phyloP scores from a whole-genome alignment of 2,329 filamentous ascomycete species.

The Gnomoniopsis sp. region DNA sequence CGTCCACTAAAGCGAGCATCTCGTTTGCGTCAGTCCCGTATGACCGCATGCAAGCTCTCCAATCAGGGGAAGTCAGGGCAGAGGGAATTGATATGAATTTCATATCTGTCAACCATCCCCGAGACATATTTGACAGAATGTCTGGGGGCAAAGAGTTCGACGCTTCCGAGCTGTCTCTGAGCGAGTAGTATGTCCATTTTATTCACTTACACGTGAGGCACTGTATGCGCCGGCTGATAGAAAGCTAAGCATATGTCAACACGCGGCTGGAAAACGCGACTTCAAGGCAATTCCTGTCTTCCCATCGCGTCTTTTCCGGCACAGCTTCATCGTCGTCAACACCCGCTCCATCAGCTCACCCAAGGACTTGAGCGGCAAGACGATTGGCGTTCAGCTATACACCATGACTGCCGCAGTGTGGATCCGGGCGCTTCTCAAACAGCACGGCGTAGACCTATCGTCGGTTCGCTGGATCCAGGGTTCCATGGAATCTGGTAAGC shows the following conservation, averaged over 20 bases:
- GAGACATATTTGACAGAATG: slow-evolving; percentile 33
- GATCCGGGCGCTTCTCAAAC: slow-evolving; percentile 28
- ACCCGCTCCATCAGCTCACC: slow-evolving; percentile 25
- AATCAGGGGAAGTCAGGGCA: slow-evolving; percentile 25
- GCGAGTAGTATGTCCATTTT: slow-evolving; percentile 21
- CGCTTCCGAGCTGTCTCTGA: slow-evolving; percentile 27
- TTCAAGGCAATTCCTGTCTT: slow-evolving; percentile 31
- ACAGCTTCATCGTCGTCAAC: slow-evolving; percentile 32
- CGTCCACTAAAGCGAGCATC: not conserved
- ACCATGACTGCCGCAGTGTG: slow-evolving; percentile 37
- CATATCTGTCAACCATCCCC: slow-evolving; percentile 27
- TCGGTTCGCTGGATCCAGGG: slow-evolving; percentile 32
- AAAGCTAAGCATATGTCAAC: slow-evolving; percentile 21
- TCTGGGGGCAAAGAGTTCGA: slow-evolving; percentile 26
- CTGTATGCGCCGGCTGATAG: too few species aligned
- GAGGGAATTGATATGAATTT: slow-evolving; percentile 30
- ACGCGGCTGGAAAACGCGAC: slow-evolving; percentile 23
- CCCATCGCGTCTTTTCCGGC: slow-evolving; percentile 29
- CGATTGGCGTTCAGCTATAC: slow-evolving; percentile 33
- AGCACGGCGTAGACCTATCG: slow-evolving; percentile 31
- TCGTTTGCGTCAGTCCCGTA: slow-evolving; percentile 17
- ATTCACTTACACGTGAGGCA: too few species aligned
- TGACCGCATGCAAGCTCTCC: slow-evolving; percentile 23
- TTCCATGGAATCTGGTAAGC: slow-evolving; percentile 25
- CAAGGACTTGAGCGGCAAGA: slow-evolving; percentile 30